Conservation (phyloP, 1,139 yeast species). For the Hemisphaericaspora xylanilytica region DNA sequence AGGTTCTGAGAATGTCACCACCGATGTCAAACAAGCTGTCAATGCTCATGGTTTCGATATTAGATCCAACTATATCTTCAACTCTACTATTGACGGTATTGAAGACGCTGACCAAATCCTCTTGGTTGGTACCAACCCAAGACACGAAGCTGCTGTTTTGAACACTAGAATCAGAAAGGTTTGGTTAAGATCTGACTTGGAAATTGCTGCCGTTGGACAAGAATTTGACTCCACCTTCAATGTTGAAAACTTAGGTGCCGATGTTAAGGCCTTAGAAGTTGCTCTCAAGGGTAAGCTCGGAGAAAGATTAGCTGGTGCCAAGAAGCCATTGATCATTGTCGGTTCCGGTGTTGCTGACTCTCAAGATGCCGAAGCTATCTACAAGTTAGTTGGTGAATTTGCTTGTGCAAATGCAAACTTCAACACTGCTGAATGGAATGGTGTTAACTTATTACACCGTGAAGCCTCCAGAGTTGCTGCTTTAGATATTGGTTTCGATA, state of each 20-base stretch:
- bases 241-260: conserved; percentile 61
- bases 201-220: conserved; percentile 72
- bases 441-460: conserved; percentile 77
- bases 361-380: conserved; percentile 62
- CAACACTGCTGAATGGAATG: conserved; percentile 77
- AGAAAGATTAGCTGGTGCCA: conserved; percentile 61
- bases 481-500: conserved; percentile 76
- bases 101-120: conserved; percentile 81
- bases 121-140: conserved; percentile 81
- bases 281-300: conserved; percentile 74
- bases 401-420: conserved; percentile 59
- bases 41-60: conserved; percentile 71
- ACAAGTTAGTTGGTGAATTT: conserved; percentile 61
- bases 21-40: conserved; percentile 64
- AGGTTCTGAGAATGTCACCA: conserved; percentile 78
- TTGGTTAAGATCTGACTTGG: conserved; percentile 70
- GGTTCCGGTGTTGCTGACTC: conserved; percentile 81
- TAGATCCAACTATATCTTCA: conserved; percentile 78
- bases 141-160: conserved; percentile 88
- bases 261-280: conserved; percentile 52
- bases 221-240: conserved; percentile 75
- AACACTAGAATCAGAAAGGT: conserved; percentile 82
- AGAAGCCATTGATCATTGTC: conserved; percentile 74
- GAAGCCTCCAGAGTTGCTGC: conserved; percentile 88
- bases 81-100: conserved; percentile 75